phyloP scores from a whole-genome alignment of 2,329 filamentous ascomycete genomes.

The Claviceps africana region DNA sequence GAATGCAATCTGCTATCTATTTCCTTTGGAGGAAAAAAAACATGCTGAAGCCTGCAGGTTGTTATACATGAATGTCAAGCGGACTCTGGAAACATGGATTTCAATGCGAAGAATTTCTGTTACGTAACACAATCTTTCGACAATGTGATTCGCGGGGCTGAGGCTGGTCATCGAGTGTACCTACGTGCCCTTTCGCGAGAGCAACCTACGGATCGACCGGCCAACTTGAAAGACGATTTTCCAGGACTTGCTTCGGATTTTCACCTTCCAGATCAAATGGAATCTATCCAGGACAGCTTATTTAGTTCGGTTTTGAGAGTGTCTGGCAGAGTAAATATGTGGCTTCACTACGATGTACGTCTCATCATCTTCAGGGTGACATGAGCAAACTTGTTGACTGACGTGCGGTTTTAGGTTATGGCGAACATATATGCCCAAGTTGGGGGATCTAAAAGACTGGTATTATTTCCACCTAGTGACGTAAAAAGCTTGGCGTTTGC shows the following conservation, averaged over 20 bases:
- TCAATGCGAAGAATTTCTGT: slow-evolving; percentile 68
- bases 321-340: slow-evolving; percentile 70
- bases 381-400: neutral
- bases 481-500: slow-evolving; percentile 55
- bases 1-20: neutral
- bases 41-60: slow-evolving; percentile 33
- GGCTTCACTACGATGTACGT: slow-evolving; percentile 74
- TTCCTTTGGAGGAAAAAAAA: neutral
- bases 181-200: slow-evolving; percentile 61
- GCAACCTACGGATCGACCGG: slow-evolving; percentile 53
- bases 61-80: slow-evolving; percentile 55
- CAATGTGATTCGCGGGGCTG: slow-evolving; percentile 48
- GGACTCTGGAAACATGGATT: slow-evolving; percentile 54
- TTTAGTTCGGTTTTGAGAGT: slow-evolving; percentile 73
- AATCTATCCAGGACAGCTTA: slow-evolving; percentile 41
- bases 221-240: slow-evolving; percentile 59
- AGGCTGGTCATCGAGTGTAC: slow-evolving; percentile 51
- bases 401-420: slow-evolving; percentile 45
- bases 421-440: slow-evolving; percentile 78
- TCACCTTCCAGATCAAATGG: slow-evolving; percentile 46
- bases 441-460: slow-evolving; percentile 54
- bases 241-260: slow-evolving; percentile 58
- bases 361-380: neutral
- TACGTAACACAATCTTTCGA: slow-evolving; percentile 58
- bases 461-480: slow-evolving; percentile 68